These are phyloP conservation scores for Prunus mira DNA, from an alignment of 306 rosid species.

Conservation along the genomic window DNA sequence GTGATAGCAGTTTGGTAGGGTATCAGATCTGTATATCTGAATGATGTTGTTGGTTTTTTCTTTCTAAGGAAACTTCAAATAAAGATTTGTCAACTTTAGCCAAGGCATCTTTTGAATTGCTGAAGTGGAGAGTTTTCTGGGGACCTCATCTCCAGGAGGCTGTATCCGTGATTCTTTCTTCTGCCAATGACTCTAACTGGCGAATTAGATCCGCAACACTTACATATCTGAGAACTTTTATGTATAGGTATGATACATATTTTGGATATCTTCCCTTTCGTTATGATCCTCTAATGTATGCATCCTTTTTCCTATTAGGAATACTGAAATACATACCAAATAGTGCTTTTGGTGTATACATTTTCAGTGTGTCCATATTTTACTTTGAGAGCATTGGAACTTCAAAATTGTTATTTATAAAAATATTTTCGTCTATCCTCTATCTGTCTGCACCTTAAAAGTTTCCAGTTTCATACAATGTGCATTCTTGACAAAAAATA, in stretches of 20 bases:
- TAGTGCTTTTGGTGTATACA: neutral
- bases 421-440: neutral
- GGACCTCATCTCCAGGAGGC: conserved; percentile 77
- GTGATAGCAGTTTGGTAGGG: conserved; percentile 6
- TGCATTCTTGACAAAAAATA: neutral
- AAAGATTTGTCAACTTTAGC: conserved; percentile 95
- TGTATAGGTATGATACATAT: conserved; percentile 70
- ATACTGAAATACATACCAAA: neutral
- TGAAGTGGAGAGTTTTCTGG: conserved; percentile 92
- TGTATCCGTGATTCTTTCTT: conserved; percentile 74
- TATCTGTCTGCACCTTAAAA: neutral
- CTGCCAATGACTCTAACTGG: conserved; percentile 91
- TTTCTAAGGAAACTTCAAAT: conserved; percentile 88
- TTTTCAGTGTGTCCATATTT: neutral
- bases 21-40: conserved; percentile 26
- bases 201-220: conserved; percentile 89
- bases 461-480: neutral
- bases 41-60: conserved; percentile 19
- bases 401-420: neutral
- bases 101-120: conserved; percentile 82
- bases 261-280: conserved; percentile 4
- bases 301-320: neutral
- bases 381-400: neutral
- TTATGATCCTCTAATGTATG: neutral
- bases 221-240: conserved; percentile 88